These are phyloP conservation scores for Microdochium nivale DNA, from an alignment of 2,329 filamentous ascomycete genomes.

Conservation along the genomic window DNA sequence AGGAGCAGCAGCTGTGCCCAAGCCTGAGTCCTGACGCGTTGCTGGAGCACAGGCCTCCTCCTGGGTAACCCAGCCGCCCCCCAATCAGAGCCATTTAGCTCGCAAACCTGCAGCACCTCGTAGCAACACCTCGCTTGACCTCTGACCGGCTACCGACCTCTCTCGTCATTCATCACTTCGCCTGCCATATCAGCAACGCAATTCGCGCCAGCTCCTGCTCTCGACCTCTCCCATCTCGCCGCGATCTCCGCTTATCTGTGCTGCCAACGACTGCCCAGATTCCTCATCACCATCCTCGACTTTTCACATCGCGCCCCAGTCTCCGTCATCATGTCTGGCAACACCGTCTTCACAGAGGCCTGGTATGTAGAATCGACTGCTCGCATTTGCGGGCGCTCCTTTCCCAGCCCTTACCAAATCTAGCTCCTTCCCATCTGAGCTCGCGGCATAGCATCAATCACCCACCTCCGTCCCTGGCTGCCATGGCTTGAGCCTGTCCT, in stretches of 20 bases:
- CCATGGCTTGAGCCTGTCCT: background rate
- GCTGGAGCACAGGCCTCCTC: background rate
- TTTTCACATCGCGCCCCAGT: conserved; percentile 2
- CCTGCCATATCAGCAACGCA: background rate
- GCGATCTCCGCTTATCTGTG: background rate
- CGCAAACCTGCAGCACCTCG: background rate
- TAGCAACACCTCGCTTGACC: background rate
- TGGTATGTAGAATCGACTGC: conserved; percentile 23
- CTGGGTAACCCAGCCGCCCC: background rate
- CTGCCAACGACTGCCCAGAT: background rate
- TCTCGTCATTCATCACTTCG: conserved; percentile 1
- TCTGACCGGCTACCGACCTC: background rate
- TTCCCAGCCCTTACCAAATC: conserved; percentile 2
- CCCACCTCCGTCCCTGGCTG: background rate
- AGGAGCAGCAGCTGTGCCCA: no score
- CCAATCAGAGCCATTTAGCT: background rate
- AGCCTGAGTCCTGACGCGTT: no score
- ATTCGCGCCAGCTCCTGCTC: background rate
- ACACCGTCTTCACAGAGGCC: conserved; percentile 18
- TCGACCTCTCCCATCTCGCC: background rate
- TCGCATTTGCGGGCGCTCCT: conserved; percentile 8
- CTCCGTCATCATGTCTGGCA: conserved; percentile 14
- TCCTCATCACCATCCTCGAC: background rate
- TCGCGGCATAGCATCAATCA: conserved; percentile 3
- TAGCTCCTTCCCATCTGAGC: conserved; percentile 9